A percentile compares a stretch with the other conserved stretches of the same genome.
phyloP scores from a whole-genome alignment of 768 basidiomycete species.

The Amanita exitialis region DNA sequence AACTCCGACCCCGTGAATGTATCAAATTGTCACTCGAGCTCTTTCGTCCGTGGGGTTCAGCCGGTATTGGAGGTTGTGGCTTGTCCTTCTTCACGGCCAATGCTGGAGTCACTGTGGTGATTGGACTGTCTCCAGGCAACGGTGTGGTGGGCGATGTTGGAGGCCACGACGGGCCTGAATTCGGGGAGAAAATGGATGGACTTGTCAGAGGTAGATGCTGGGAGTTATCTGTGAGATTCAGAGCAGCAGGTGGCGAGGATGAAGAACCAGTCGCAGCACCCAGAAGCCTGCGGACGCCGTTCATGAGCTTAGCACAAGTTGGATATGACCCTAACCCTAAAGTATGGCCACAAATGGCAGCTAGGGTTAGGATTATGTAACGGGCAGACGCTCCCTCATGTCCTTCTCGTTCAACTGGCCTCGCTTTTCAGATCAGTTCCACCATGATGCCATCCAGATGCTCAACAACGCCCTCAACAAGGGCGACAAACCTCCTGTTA shows the following conservation, averaged over 20 bases:
- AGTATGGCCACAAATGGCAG: constrained; percentile 3
- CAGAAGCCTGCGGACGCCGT: constrained; percentile 63
- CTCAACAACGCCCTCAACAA: constrained; percentile 95
- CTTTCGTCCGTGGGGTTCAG: not conserved
- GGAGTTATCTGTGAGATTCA: not conserved
- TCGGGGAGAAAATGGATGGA: not conserved
- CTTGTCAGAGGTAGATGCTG: not conserved
- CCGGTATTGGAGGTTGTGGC: constrained; percentile 1
- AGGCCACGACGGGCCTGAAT: constrained; percentile 2
- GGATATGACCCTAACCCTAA: constrained; percentile 13
- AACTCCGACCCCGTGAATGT: not conserved
- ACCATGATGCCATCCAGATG: constrained; percentile 93
- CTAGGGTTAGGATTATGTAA: constrained; percentile 4
- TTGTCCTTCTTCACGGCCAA: not conserved
- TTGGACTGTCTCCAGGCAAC: not conserved
- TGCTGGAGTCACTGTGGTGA: not conserved
- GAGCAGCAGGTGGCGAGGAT: constrained; percentile 4
- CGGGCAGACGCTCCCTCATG: constrained; percentile 33
- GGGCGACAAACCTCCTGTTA: constrained; percentile 95
- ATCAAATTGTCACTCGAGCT: not conserved
- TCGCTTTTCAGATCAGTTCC: constrained; percentile 92
- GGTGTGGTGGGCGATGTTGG: constrained; percentile 6
- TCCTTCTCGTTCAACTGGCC: constrained; percentile 96
- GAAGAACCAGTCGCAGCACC: constrained; percentile 23
- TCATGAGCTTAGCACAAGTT: constrained; percentile 33